Base-by-base conservation (phyloP, 1,284 basidiomycete species). In the Leccinum pachyderme region DNA sequence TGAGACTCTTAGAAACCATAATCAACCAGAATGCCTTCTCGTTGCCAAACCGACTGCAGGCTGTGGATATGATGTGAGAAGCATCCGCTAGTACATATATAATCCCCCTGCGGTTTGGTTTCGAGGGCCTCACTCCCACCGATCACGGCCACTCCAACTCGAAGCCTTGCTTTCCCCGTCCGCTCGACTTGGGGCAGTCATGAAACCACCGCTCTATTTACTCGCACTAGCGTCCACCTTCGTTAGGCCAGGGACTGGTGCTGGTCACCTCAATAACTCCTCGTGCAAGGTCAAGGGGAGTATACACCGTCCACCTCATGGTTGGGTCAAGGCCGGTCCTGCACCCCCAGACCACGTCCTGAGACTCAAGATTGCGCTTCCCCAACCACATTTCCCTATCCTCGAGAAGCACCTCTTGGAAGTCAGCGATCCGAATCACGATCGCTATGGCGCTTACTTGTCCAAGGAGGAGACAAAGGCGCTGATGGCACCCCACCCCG, bases 361-460 rank as follows among this genome's bases (percentile, higher is more conserved):
- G 15, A 44, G 61, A 46, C 66, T 65, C 47, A 65, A 65, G 52
- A 63, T 65, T 3, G 63, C 78, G 13, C 79, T 92, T 25, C 79
- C 79, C 4, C 88, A 89, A 64, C 75, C 80, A n/a, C 79, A 84
- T 60, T 85, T 90, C 62, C 60, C 71, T 29, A 67, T 72, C 43
- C 72, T 91, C 57, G 83, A 90, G 65, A 63, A 77, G 49, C 81
- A 84, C 54, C 73, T 91, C 8, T 82, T 79, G 64, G 83, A 88
- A 70, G 76, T 89, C 45, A 88, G 86, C 69, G 78, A 84, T 62
- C 81, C 88, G 11, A 65, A 73, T 54, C 82, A 87, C 59, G 64
- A 71, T 11, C 79, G 83, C 25, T 92, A 91, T 63, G 89, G 89
- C 0, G 73, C 80, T 29, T 81, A 90, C 67, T 68, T 90, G 37